Evolutionary conservation across 805 yeast species (phyloP).

Genomic region (Kuraishia hungarica): DNA sequence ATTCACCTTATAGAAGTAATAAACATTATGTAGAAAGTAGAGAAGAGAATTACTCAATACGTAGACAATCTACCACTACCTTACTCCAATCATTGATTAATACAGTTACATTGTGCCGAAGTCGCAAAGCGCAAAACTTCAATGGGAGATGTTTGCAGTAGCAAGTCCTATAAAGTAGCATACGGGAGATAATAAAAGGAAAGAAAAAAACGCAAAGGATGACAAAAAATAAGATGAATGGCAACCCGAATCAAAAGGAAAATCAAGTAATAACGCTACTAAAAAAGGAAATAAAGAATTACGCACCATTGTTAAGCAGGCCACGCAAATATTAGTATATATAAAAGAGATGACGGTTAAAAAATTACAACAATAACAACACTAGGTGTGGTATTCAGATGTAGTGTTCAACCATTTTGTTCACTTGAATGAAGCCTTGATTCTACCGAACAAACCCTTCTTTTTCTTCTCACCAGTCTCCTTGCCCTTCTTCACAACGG

Average conservation of each 20-base stretch:
- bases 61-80: no score
- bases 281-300: not conserved
- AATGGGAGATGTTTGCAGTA: not conserved
- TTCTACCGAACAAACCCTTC: conserved; percentile 31
- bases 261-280: no score
- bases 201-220: not conserved
- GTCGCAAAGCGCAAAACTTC: not conserved
- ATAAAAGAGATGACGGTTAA: conserved; percentile 1
- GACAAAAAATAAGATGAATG: conserved; percentile 3
- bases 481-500: conserved; percentile 11
- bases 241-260: no score
- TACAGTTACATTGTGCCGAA: not conserved
- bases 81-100: not conserved
- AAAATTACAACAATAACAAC: not conserved
- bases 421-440: conserved; percentile 30
- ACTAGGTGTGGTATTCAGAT: no score
- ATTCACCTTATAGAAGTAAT: no score
- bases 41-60: no score
- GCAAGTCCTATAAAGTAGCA: conserved; percentile 2
- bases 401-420: not conserved
- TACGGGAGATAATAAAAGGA: not conserved
- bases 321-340: not conserved
- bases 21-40: no score
- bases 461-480: conserved; percentile 22
- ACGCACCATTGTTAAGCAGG: not conserved